Evolutionary conservation across 257 asterid species (phyloP).

Genomic region (Capsicum chinense): DNA sequence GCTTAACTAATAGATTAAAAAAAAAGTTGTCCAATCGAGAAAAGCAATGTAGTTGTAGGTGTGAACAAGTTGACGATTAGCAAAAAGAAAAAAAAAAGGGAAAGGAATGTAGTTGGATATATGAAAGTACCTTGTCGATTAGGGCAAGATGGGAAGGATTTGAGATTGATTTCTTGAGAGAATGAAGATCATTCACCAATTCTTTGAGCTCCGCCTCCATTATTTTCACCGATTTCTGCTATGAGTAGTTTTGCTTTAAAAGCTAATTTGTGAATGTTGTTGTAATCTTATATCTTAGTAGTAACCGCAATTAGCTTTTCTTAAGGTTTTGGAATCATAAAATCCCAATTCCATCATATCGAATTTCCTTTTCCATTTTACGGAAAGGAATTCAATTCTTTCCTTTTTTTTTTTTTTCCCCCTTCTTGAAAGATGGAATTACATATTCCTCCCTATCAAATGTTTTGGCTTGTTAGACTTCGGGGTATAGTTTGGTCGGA

Average conservation of each 20-base stretch:
- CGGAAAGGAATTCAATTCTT: background rate
- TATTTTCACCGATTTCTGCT: conserved; percentile 13
- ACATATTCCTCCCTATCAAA: background rate
- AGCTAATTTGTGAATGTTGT: background rate
- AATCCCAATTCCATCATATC: background rate
- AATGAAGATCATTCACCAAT: conserved; percentile 59
- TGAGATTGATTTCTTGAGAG: conserved; percentile 49
- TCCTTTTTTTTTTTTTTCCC: background rate
- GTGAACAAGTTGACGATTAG: no score
- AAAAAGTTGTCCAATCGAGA: background rate
- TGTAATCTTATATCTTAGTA: background rate
- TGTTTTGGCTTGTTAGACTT: no score
- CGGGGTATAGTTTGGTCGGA: no score
- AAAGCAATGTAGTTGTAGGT: background rate
- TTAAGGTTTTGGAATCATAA: background rate
- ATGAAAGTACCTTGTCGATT: conserved; percentile 49
- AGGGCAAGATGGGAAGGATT: conserved; percentile 53
- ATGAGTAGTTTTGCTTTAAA: background rate
- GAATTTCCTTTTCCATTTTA: background rate
- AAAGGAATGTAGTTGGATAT: background rate
- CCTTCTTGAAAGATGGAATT: background rate
- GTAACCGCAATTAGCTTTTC: background rate
- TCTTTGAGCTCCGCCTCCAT: conserved; percentile 73
- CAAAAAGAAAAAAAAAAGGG: background rate
- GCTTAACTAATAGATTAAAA: background rate